A percentile compares a stretch with the other conserved stretches of the same genome.
Evolutionary conservation across 768 basidiomycete genomes (phyloP).

Genomic region (Russula dissimulans): DNA sequence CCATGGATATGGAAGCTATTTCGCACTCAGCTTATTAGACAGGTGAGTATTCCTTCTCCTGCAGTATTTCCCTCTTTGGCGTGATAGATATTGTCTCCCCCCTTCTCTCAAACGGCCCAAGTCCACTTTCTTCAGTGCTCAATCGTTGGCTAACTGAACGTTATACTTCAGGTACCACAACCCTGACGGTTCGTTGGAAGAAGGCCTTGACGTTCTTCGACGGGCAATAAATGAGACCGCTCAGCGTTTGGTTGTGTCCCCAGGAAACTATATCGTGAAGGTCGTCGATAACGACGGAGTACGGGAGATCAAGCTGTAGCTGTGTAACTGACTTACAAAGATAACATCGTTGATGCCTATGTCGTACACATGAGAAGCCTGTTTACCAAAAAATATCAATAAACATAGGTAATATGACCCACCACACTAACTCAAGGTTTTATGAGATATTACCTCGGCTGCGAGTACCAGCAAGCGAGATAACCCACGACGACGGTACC

Average conservation of each 20-base stretch:
- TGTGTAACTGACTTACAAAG: not conserved
- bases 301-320: slow-evolving; percentile 58
- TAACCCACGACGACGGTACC: too few species aligned
- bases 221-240: slow-evolving; percentile 86
- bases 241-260: slow-evolving; percentile 71
- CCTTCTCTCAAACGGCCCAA: too few species aligned
- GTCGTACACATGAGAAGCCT: not conserved
- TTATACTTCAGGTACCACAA: slow-evolving; percentile 65
- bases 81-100: not conserved
- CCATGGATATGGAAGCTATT: slow-evolving; percentile 93
- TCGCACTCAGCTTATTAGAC: slow-evolving; percentile 86
- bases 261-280: slow-evolving; percentile 80
- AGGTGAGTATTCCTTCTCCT: slow-evolving; percentile 40
- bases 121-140: not conserved
- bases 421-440: too few species aligned
- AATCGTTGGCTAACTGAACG: slow-evolving; percentile 4
- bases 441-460: too few species aligned
- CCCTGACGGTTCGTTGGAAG: slow-evolving; percentile 75
- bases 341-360: not conserved
- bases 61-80: not conserved
- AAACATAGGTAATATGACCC: not conserved
- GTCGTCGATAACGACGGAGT: slow-evolving; percentile 89
- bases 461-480: too few species aligned
- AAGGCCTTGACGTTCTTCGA: slow-evolving; percentile 73
- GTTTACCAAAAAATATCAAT: not conserved